phyloP scores from a whole-genome alignment of 148 eudicot species.

The Silene conica region DNA sequence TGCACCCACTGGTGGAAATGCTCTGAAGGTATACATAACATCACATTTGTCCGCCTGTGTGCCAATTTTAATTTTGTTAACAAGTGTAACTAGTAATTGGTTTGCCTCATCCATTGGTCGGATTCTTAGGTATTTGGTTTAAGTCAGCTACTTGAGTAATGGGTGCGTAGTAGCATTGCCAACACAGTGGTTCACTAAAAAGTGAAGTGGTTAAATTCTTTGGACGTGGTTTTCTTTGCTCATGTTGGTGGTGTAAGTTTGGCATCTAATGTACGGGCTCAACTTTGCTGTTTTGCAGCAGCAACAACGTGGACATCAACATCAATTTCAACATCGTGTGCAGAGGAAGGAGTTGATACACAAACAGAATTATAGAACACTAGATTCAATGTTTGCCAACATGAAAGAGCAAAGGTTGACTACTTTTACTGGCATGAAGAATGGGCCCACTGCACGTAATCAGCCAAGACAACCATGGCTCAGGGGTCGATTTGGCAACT shows the following conservation, averaged over 20 bases:
- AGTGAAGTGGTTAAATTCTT: background rate
- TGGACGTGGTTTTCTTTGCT: background rate
- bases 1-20: background rate
- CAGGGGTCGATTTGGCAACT: conserved; percentile 50
- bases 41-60: background rate
- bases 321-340: background rate
- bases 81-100: background rate
- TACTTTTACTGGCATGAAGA: background rate
- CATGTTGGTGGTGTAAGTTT: background rate
- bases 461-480: conserved; percentile 56
- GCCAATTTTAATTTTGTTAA: background rate
- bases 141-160: background rate
- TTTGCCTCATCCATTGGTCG: background rate
- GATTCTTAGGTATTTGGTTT: background rate
- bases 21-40: background rate
- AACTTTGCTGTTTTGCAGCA: conserved; percentile 13
- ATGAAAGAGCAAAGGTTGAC: background rate
- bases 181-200: background rate
- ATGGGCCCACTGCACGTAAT: conserved; percentile 16
- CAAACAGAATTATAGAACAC: background rate
- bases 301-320: background rate
- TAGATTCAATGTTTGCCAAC: background rate
- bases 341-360: background rate
- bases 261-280: conserved; percentile 5
- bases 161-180: background rate